Base-by-base conservation (phyloP, 768 basidiomycete species). In the Leccinum longicurvipes region DNA sequence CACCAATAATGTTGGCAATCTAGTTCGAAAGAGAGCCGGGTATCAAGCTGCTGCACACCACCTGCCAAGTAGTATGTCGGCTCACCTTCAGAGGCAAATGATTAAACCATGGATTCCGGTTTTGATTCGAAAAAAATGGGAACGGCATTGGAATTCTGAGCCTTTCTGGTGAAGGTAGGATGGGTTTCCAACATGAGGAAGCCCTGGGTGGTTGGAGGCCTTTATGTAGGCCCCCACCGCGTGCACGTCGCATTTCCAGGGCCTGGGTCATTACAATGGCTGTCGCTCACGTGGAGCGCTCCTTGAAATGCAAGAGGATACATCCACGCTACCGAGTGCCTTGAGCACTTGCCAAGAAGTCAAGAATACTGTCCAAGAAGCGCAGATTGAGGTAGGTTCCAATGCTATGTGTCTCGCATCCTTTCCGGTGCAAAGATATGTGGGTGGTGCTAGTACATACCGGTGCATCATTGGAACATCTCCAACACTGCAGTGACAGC, bases 1-100 rank as follows among this genome's bases (percentile, higher is more conserved):
- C 84, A 48, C 79, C 78, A 54, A 82, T 47, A 45, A 86, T 75
- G 69, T 86, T 86, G 53, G 78, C 74, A 52, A 85, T 61, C 80
- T 79, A 34, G 15, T 50, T 42, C 14, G 19, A 21, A 50, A 34
- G 19, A 28, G 19, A 41, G 19, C 19, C 34, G 50, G 11, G 15
- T n/a, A 51, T 69, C 57, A 60, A 34, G 36, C 45, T 10, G 28
- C 12, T 21, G 19, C 36, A 39, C 36, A 3, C 31, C n/a, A 21
- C 31, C 25, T 19, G 47, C 9, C n/a, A 50, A 44, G 41, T 23
- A 46, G 14, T 44, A 46, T n/a, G 32, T 10, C 14, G 21, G 36
- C 58, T 47, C 42, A 81, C 83, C 76, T 86, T 86, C 67, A 86
- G 74, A 49, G 76, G 63, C 59, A 85, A 69, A 46, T 78, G 79